These are phyloP conservation scores for Rutidosis leptorrhynchoides DNA, from an alignment of 129 eudicot species.

Conservation along the genomic window DNA sequence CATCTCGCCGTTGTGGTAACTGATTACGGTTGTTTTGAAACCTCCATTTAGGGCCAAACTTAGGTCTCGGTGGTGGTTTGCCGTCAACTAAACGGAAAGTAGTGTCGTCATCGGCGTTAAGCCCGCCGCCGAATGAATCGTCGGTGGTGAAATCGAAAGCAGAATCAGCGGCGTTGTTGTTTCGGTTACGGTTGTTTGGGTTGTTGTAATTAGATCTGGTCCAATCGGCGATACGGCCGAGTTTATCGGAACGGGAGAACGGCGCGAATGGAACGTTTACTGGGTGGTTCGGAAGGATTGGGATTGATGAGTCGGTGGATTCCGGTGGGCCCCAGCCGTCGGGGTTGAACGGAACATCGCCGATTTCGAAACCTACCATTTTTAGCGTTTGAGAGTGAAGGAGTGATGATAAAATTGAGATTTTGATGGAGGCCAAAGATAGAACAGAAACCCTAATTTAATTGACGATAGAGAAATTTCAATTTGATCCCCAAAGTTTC, in stretches of 20 bases:
- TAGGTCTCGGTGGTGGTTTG: slow-evolving; percentile 64
- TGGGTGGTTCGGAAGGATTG: slow-evolving; percentile 42
- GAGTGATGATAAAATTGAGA: not conserved
- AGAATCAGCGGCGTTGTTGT: slow-evolving; percentile 43
- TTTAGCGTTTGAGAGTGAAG: not conserved
- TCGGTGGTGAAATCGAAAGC: slow-evolving; percentile 87
- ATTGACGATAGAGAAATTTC: not conserved
- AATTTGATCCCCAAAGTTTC: too few relatives aligned
- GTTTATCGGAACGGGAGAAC: slow-evolving; percentile 84
- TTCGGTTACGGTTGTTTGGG: slow-evolving; percentile 26
- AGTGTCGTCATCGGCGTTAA: slow-evolving; percentile 62
- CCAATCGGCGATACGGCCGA: slow-evolving; percentile 91
- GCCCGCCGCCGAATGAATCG: slow-evolving; percentile 50
- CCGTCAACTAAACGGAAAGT: slow-evolving; percentile 83
- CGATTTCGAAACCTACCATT: slow-evolving; percentile 60
- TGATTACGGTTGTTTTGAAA: slow-evolving; percentile 54
- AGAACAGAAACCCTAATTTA: not conserved
- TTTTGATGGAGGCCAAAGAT: not conserved
- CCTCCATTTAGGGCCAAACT: slow-evolving; percentile 70
- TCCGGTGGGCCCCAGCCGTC: slow-evolving; percentile 97
- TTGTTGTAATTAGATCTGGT: slow-evolving; percentile 45
- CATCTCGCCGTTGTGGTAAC: slow-evolving; percentile 82
- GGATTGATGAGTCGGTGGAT: slow-evolving; percentile 27
- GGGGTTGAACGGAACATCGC: slow-evolving; percentile 70
- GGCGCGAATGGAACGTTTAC: slow-evolving; percentile 78